Conservation (phyloP, 2,329 filamentous ascomycete genomes). For the Elsinoe fawcettii region DNA sequence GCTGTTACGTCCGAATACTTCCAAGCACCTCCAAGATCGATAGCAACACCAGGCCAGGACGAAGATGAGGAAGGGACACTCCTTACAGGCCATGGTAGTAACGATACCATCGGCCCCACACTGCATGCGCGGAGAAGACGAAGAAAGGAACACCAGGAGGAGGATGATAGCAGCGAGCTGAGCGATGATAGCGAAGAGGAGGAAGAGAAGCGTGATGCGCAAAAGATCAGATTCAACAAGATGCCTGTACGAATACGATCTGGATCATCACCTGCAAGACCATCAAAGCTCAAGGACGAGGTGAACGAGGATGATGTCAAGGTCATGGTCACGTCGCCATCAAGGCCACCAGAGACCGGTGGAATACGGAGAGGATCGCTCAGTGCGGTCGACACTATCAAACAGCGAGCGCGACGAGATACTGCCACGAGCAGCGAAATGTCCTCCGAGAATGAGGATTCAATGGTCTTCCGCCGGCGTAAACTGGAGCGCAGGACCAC, state of each 20-base stretch:
- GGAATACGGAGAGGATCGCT: slow-evolving; percentile 58
- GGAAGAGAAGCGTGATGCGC: slow-evolving; percentile 61
- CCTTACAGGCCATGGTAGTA: slow-evolving; percentile 57
- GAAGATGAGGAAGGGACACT: slow-evolving; percentile 64
- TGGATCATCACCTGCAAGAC: slow-evolving; percentile 78
- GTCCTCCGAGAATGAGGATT: slow-evolving; percentile 74
- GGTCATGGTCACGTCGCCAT: slow-evolving; percentile 50
- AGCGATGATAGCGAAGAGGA: slow-evolving; percentile 81
- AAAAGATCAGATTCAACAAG: slow-evolving; percentile 93
- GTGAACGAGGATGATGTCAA: slow-evolving; percentile 29
- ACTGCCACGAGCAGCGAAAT: slow-evolving; percentile 77
- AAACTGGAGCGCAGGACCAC: slow-evolving; percentile 50
- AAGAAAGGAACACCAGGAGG: slow-evolving; percentile 66
- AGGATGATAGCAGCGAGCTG: slow-evolving; percentile 77
- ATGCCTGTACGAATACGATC: slow-evolving; percentile 83
- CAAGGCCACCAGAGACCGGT: slow-evolving; percentile 35
- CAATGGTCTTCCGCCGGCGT: slow-evolving; percentile 52
- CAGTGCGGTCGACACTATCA: slow-evolving; percentile 56
- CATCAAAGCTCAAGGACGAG: slow-evolving; percentile 52
- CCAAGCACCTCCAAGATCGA: slow-evolving; percentile 57
- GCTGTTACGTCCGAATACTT: slow-evolving; percentile 73
- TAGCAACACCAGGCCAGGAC: slow-evolving; percentile 48
- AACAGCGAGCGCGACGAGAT: slow-evolving; percentile 60
- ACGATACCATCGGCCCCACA: slow-evolving; percentile 60
- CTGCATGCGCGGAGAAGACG: slow-evolving; percentile 58